Conservation (phyloP, 768 basidiomycete genomes). For the Pluteus cervinus region DNA sequence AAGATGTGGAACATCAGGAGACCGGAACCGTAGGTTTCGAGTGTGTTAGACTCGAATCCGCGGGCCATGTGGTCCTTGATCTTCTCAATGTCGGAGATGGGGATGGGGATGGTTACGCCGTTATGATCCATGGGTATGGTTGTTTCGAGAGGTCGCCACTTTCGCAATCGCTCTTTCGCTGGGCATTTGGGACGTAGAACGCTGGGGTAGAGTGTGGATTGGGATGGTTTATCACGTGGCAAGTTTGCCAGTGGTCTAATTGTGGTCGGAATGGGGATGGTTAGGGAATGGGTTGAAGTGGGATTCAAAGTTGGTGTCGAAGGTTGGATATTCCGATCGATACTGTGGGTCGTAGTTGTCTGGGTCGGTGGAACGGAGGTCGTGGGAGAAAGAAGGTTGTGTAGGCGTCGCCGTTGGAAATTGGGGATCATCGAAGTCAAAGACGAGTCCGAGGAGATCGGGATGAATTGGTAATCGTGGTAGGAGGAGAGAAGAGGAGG, state of each 20-base stretch:
- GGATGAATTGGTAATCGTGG: slow-evolving; percentile 13
- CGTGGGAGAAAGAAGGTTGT: no score
- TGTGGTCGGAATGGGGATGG: background rate
- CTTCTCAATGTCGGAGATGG: background rate
- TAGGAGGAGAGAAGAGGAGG: slow-evolving; percentile 11
- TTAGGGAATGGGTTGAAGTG: background rate
- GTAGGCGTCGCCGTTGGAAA: slow-evolving; percentile 1
- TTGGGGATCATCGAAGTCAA: slow-evolving; percentile 5
- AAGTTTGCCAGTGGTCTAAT: background rate
- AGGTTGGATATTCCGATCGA: background rate
- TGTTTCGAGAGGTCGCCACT: slow-evolving; percentile 11
- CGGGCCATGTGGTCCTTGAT: background rate
- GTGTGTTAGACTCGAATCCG: slow-evolving; percentile 24
- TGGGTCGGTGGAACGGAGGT: no score
- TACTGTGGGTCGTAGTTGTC: no score
- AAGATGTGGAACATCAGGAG: slow-evolving; percentile 32
- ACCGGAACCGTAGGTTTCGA: slow-evolving; percentile 28
- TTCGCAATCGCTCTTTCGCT: slow-evolving; percentile 12
- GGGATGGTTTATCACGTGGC: background rate
- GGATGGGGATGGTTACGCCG: background rate
- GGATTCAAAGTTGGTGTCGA: background rate
- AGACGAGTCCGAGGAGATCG: slow-evolving; percentile 10
- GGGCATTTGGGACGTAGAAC: slow-evolving; percentile 14
- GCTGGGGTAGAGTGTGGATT: slow-evolving; percentile 9
- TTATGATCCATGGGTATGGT: background rate